Conservation (phyloP, 2,329 filamentous ascomycete genomes). For the Colletotrichum sp. region DNA sequence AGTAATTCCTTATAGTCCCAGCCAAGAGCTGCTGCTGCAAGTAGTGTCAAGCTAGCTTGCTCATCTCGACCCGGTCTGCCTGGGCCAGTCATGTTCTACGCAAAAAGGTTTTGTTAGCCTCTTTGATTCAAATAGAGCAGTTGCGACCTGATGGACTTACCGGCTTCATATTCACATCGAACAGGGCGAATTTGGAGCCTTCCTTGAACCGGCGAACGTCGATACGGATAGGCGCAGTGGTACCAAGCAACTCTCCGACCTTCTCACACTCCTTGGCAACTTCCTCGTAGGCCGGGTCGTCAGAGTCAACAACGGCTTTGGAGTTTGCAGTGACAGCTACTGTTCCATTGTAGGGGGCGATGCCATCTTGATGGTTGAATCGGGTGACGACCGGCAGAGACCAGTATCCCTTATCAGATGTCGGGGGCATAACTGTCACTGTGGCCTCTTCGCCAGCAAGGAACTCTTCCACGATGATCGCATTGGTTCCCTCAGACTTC, state of each 20-base stretch:
- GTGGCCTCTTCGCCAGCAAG: not conserved
- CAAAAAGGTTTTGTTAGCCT: not conserved
- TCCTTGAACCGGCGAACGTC: conserved; percentile 45
- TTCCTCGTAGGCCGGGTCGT: conserved; percentile 34
- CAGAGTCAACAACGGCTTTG: conserved; percentile 31
- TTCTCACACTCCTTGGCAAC: conserved; percentile 42
- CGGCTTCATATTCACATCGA: conserved; percentile 59
- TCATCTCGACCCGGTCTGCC: conserved; percentile 51
- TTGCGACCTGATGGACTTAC: conserved; percentile 31
- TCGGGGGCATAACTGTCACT: conserved; percentile 49
- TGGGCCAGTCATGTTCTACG: conserved; percentile 40
- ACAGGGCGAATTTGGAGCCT: conserved; percentile 46
- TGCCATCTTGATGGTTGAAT: conserved; percentile 51
- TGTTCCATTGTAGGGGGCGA: conserved; percentile 54
- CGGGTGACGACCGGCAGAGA: conserved; percentile 48
- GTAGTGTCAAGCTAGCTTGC: conserved; percentile 50
- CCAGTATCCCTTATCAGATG: conserved; percentile 30
- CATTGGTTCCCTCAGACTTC: not conserved
- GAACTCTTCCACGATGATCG: not conserved
- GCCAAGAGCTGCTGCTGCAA: conserved; percentile 43
- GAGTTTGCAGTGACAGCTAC: conserved; percentile 55
- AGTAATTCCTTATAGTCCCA: conserved; percentile 47
- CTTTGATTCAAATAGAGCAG: not conserved
- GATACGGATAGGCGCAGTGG: conserved; percentile 50
- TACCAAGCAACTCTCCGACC: conserved; percentile 41